Conservation (phyloP, 352 stramenopile genomes). For the Phytophthora vignae region DNA sequence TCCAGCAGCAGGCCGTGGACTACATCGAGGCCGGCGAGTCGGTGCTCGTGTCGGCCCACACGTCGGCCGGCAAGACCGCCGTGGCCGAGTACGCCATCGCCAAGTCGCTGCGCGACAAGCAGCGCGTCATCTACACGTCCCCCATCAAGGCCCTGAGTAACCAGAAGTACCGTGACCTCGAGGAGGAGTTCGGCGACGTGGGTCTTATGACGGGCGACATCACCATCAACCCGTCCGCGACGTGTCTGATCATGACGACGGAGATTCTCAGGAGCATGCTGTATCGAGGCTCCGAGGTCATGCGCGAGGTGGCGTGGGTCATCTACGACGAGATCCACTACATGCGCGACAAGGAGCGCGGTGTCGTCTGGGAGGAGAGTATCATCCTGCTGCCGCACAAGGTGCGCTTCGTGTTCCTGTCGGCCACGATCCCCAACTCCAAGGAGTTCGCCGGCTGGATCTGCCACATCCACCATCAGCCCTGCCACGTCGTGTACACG, state of each 20-base stretch:
- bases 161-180: conserved; percentile 99
- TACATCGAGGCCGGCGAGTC: conserved; percentile 98
- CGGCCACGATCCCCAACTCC: conserved; percentile 99
- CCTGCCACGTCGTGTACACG: conserved; percentile 99
- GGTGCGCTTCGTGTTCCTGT: conserved; percentile 99
- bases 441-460: conserved; percentile 98
- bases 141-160: conserved; percentile 99
- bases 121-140: conserved; percentile 99
- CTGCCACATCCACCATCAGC: conserved; percentile 98
- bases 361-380: conserved; percentile 98
- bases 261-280: conserved; percentile 99
- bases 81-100: conserved; percentile 99
- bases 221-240: conserved; percentile 98
- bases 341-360: conserved; percentile 98
- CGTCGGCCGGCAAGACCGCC: conserved; percentile 96
- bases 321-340: conserved; percentile 99
- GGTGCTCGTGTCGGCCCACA: conserved; percentile 99
- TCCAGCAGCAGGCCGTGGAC: conserved; percentile 96
- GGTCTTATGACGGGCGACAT: conserved; percentile 99
- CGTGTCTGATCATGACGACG: conserved; percentile 98
- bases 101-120: conserved; percentile 93
- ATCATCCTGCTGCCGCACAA: conserved; percentile 99
- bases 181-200: conserved; percentile 95
- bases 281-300: conserved; percentile 98
- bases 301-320: conserved; percentile 98